These are phyloP conservation scores for Penicillium nucicola DNA, from an alignment of 495 filamentous ascomycete genomes.

Conservation along the genomic window DNA sequence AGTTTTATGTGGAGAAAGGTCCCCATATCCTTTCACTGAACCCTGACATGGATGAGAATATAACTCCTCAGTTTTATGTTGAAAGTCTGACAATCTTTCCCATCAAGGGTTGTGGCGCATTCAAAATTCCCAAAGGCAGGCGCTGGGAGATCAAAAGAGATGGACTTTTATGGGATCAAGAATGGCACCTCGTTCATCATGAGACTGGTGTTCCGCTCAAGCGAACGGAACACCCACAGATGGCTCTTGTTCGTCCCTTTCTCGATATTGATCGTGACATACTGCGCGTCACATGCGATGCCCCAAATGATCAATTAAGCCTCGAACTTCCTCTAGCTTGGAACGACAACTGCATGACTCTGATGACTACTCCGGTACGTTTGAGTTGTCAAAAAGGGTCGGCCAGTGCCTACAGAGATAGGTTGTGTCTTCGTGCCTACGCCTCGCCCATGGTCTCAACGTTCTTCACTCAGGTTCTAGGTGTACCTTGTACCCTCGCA, in stretches of 20 bases:
- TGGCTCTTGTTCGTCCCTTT: slow-evolving; percentile 72
- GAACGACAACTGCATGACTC: slow-evolving; percentile 43
- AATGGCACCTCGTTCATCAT: slow-evolving; percentile 89
- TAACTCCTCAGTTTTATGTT: slow-evolving; percentile 39
- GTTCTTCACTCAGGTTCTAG: slow-evolving; percentile 72
- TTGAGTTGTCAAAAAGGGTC: slow-evolving; percentile 29
- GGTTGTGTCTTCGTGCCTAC: slow-evolving; percentile 66
- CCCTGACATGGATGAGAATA: slow-evolving; percentile 16
- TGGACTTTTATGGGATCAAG: slow-evolving; percentile 86
- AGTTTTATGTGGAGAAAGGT: slow-evolving; percentile 67
- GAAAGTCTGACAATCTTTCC: slow-evolving; percentile 71
- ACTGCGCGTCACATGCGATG: slow-evolving; percentile 44
- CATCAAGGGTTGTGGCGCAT: slow-evolving; percentile 85
- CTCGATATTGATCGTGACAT: slow-evolving; percentile 63
- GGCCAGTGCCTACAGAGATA: slow-evolving; percentile 77
- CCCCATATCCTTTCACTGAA: slow-evolving; percentile 21
- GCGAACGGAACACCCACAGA: slow-evolving; percentile 76
- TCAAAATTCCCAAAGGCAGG: slow-evolving; percentile 58
- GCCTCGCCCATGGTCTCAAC: slow-evolving; percentile 55
- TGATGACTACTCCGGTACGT: slow-evolving; percentile 40
- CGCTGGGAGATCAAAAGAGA: slow-evolving; percentile 74
- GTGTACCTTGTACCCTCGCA: slow-evolving; percentile 75
- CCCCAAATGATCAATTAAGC: slow-evolving; percentile 17
- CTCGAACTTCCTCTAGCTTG: slow-evolving; percentile 60
- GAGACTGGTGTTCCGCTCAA: slow-evolving; percentile 73